Percentiles rank a stretch among this genome's conserved stretches.
Conservation (phyloP, 2,329 filamentous ascomycete genomes). For the Daldinia sp. region DNA sequence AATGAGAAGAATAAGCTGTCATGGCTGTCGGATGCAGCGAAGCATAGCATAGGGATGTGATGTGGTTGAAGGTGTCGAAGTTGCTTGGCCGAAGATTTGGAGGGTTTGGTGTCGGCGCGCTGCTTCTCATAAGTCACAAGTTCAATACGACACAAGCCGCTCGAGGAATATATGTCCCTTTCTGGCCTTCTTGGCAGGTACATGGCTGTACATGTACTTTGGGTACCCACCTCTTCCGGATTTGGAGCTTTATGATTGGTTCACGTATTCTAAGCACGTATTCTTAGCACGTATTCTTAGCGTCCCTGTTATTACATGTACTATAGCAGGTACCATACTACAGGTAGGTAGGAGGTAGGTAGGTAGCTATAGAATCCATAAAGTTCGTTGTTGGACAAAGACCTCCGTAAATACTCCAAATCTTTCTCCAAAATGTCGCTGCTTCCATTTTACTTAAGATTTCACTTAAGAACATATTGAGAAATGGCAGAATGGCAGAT, state of each 20-base stretch:
- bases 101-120: conserved; percentile 37
- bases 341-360: not conserved
- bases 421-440: too few relatives aligned
- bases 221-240: conserved; percentile 3
- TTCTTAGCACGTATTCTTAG: conserved; percentile 1
- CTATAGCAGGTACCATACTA: too few relatives aligned
- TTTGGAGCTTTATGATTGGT: conserved; percentile 25
- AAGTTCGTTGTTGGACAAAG: too few relatives aligned
- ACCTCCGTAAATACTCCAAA: too few relatives aligned
- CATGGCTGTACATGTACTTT: conserved; percentile 21
- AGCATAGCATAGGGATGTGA: conserved; percentile 24
- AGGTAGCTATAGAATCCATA: not conserved
- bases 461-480: too few relatives aligned
- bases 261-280: conserved; percentile 9
- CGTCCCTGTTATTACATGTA: too few relatives aligned
- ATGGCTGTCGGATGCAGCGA: conserved; percentile 48
- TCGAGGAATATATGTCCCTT: conserved; percentile 26
- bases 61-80: conserved; percentile 32
- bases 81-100: conserved; percentile 33
- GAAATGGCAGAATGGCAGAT: too few relatives aligned
- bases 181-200: conserved; percentile 39
- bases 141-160: not conserved
- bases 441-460: too few relatives aligned
- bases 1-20: conserved; percentile 43
- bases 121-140: conserved; percentile 11